phyloP scores from a whole-genome alignment of 1,284 basidiomycete genomes.

The Microbotryum intermedium region DNA sequence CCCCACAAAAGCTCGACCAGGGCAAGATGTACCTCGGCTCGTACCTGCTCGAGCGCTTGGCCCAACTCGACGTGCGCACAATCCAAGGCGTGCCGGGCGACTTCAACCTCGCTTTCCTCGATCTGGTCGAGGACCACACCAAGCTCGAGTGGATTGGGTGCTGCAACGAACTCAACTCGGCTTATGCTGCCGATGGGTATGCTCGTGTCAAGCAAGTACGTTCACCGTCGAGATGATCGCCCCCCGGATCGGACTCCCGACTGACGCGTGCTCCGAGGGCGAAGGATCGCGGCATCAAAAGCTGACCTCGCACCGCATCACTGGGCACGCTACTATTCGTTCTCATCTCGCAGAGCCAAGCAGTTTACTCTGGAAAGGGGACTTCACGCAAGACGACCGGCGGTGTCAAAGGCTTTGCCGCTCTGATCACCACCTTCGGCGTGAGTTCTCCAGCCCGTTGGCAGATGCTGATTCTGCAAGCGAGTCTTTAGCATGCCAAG shows the following conservation, averaged over 20 bases:
- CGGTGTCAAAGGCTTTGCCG: slow-evolving; percentile 22
- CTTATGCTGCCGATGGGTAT: slow-evolving; percentile 92
- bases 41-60: slow-evolving; percentile 37
- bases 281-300: not conserved
- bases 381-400: slow-evolving; percentile 21
- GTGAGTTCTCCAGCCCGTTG: slow-evolving; percentile 34
- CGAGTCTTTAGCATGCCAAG: too few species aligned
- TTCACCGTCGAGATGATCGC: not conserved
- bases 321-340: too few species aligned
- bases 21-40: slow-evolving; percentile 26
- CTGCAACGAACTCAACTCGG: slow-evolving; percentile 49
- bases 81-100: slow-evolving; percentile 70
- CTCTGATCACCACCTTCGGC: slow-evolving; percentile 58
- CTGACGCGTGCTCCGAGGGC: too few species aligned
- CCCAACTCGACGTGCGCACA: slow-evolving; percentile 42
- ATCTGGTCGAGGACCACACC: slow-evolving; percentile 64
- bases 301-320: slow-evolving; percentile 21
- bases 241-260: too few species aligned
- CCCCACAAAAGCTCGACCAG: slow-evolving; percentile 10
- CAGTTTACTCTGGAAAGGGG: not conserved
- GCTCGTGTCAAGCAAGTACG: slow-evolving; percentile 64
- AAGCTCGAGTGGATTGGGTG: slow-evolving; percentile 73
- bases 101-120: slow-evolving; percentile 68
- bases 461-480: too few species aligned
- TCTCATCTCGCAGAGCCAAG: not conserved